Evolutionary conservation across 148 eudicot species (phyloP).

Genomic region (Cornus kousa): DNA sequence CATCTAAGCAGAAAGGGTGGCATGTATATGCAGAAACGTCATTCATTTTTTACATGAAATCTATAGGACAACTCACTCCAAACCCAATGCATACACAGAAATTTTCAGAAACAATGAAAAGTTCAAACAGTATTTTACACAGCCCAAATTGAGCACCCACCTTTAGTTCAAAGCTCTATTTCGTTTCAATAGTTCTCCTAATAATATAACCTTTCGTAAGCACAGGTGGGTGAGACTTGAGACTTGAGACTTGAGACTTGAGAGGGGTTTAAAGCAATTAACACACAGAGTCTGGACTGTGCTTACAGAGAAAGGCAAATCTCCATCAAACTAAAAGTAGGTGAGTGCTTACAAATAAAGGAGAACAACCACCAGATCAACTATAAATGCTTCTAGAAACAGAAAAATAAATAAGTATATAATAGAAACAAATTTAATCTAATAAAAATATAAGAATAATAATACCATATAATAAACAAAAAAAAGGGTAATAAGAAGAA

Average conservation of each 20-base stretch:
- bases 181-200: background rate
- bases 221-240: background rate
- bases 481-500: background rate
- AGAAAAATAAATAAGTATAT: no score
- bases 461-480: background rate
- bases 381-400: conserved; percentile 3
- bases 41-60: background rate
- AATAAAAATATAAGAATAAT: background rate
- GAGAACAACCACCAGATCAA: conserved; percentile 1
- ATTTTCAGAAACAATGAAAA: background rate
- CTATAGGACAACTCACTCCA: background rate
- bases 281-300: background rate
- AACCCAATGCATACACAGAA: background rate
- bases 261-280: background rate
- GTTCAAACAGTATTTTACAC: background rate
- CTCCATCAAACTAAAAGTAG: background rate
- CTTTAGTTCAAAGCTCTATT: background rate
- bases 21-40: background rate
- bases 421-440: background rate
- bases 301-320: background rate
- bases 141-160: background rate
- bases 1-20: background rate
- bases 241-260: background rate
- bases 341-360: background rate
- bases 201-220: background rate